Conservation (phyloP, 2,329 filamentous ascomycete genomes). For the Canariomyces notabilis region DNA sequence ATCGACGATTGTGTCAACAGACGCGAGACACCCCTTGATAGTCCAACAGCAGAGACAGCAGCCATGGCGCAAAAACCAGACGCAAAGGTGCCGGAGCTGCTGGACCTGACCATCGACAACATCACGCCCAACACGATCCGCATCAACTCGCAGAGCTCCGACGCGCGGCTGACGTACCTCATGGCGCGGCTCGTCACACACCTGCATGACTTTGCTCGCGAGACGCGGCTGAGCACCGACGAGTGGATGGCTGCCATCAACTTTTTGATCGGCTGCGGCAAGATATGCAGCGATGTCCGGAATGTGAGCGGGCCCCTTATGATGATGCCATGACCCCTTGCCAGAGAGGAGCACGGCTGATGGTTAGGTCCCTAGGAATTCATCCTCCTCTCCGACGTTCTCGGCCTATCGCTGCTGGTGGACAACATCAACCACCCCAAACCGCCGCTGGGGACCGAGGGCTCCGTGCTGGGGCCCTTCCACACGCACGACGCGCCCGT, state of each 20-base stretch:
- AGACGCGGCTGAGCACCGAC: slow-evolving; percentile 67
- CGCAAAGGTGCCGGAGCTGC: slow-evolving; percentile 25
- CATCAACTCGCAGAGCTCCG: slow-evolving; percentile 66
- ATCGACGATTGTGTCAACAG: no score
- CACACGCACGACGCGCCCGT: slow-evolving; percentile 71
- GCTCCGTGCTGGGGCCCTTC: slow-evolving; percentile 76
- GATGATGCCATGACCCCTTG: no score
- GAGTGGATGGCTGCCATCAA: slow-evolving; percentile 74
- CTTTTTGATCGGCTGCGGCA: slow-evolving; percentile 67
- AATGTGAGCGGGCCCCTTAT: slow-evolving; percentile 47
- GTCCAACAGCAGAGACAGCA: not conserved
- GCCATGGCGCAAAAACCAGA: not conserved
- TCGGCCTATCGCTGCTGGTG: slow-evolving; percentile 74
- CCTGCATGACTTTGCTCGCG: slow-evolving; percentile 75
- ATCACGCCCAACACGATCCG: slow-evolving; percentile 71
- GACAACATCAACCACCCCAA: slow-evolving; percentile 83
- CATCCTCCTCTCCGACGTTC: slow-evolving; percentile 74
- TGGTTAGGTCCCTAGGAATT: no score
- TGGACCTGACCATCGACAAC: slow-evolving; percentile 70
- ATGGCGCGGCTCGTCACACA: slow-evolving; percentile 70
- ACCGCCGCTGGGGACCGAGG: slow-evolving; percentile 63
- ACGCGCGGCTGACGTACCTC: slow-evolving; percentile 65
- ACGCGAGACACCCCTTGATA: no score
- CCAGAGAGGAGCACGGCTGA: not conserved
- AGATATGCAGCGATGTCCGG: slow-evolving; percentile 69